phyloP scores from a whole-genome alignment of 306 rosid genomes.

The Cucurbita moschata region DNA sequence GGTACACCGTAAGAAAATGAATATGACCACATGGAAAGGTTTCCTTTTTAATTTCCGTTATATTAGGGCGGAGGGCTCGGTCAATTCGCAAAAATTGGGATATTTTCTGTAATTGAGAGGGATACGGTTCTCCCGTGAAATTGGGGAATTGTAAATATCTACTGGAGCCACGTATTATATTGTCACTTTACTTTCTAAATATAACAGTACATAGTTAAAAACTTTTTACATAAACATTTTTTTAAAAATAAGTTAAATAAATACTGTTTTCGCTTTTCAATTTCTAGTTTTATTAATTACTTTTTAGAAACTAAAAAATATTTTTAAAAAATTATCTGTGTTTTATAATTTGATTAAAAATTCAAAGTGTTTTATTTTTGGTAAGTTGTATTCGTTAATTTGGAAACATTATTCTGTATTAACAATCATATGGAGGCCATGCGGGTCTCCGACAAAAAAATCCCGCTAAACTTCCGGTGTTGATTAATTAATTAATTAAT shows the following conservation, averaged over 20 bases:
- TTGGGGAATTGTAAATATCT: background rate
- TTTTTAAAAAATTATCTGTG: too few relatives aligned
- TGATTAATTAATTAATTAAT: too few relatives aligned
- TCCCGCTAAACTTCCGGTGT: background rate
- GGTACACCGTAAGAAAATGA: background rate
- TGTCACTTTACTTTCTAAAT: background rate
- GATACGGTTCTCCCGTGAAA: background rate
- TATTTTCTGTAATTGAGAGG: background rate
- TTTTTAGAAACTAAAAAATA: too few relatives aligned
- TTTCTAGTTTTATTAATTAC: too few relatives aligned
- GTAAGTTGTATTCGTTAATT: too few relatives aligned
- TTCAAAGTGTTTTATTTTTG: too few relatives aligned
- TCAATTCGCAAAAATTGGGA: background rate
- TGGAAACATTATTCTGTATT: background rate
- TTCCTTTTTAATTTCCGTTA: background rate
- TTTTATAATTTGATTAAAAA: too few relatives aligned
- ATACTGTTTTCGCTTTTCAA: too few relatives aligned
- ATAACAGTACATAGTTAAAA: background rate
- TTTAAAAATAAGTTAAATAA: too few relatives aligned
- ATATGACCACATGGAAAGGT: background rate
- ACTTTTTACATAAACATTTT: too few relatives aligned
- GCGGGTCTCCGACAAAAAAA: background rate
- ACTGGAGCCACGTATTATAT: background rate
- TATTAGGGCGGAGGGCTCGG: background rate
- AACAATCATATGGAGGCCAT: background rate